Evolutionary conservation across 306 rosid species (phyloP).

Genomic region (Castanea mollissima): DNA sequence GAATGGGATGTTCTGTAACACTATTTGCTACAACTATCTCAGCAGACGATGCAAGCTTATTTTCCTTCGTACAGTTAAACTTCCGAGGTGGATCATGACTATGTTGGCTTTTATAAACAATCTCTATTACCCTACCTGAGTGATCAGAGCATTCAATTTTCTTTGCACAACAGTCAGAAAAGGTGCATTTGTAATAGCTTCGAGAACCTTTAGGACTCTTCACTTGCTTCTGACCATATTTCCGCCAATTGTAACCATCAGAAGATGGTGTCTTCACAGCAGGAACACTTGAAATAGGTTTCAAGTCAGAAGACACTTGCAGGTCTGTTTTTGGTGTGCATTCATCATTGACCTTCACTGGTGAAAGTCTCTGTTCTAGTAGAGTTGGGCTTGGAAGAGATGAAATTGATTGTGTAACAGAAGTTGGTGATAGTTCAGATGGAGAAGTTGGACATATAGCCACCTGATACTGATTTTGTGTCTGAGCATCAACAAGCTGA

Average conservation of each 20-base stretch:
- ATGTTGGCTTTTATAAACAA: slow-evolving; percentile 78
- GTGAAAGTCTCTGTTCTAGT: slow-evolving; percentile 35
- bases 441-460: slow-evolving; percentile 36
- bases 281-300: slow-evolving; percentile 44
- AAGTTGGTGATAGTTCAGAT: slow-evolving; percentile 65
- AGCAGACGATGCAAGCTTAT: slow-evolving; percentile 34
- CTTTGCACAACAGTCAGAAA: slow-evolving; percentile 70
- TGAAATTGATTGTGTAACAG: slow-evolving; percentile 72
- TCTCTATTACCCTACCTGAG: slow-evolving; percentile 56
- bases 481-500: slow-evolving; percentile 40
- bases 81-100: slow-evolving; percentile 77
- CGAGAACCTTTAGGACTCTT: slow-evolving; percentile 94
- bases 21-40: slow-evolving; percentile 45
- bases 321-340: slow-evolving; percentile 25
- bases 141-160: slow-evolving; percentile 83
- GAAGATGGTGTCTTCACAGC: slow-evolving; percentile 57
- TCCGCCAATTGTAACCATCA: slow-evolving; percentile 97
- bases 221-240: slow-evolving; percentile 99
- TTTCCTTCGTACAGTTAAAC: slow-evolving; percentile 48
- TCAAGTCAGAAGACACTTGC: slow-evolving; percentile 43
- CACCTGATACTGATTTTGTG: slow-evolving; percentile 45
- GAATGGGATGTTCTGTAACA: slow-evolving; percentile 36
- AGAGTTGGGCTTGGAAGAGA: slow-evolving; percentile 46
- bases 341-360: slow-evolving; percentile 26
- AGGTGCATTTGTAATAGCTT: slow-evolving; percentile 87